Conservation (phyloP, 768 basidiomycete species). For the Pleurotus salmoneostramineus region DNA sequence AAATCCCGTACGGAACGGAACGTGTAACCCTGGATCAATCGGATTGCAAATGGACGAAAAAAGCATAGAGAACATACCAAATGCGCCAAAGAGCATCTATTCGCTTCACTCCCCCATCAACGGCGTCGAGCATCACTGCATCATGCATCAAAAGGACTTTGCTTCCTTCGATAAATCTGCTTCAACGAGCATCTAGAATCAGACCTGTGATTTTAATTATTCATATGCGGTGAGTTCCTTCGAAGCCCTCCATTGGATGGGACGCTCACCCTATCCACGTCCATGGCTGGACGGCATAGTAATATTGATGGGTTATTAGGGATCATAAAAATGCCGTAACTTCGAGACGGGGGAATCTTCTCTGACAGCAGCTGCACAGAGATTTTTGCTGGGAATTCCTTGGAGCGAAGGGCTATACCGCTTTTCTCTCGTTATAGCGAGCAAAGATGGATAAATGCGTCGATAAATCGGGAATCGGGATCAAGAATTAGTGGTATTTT, state of each 20-base stretch:
- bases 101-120: not conserved
- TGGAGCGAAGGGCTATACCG: too few species aligned
- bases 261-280: too few species aligned
- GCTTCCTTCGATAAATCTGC: too few species aligned
- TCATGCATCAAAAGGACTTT: not conserved
- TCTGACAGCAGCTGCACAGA: too few species aligned
- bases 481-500: not conserved
- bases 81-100: not conserved
- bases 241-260: too few species aligned
- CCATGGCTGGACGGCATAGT: too few species aligned
- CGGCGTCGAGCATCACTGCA: not conserved
- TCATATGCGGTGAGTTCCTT: too few species aligned
- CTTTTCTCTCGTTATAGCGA: not conserved
- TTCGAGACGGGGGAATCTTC: not conserved
- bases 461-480: conserved; percentile 3
- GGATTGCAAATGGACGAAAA: not conserved
- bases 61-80: not conserved
- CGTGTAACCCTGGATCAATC: not conserved
- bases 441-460: not conserved
- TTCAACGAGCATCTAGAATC: too few species aligned
- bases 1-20: conserved; percentile 6
- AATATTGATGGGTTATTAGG: not conserved
- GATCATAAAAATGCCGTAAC: not conserved
- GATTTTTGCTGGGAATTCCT: too few species aligned
- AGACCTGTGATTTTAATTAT: too few species aligned